These are phyloP conservation scores for Leccinum ponderosum DNA, from an alignment of 1,284 basidiomycete genomes.

Conservation along the genomic window DNA sequence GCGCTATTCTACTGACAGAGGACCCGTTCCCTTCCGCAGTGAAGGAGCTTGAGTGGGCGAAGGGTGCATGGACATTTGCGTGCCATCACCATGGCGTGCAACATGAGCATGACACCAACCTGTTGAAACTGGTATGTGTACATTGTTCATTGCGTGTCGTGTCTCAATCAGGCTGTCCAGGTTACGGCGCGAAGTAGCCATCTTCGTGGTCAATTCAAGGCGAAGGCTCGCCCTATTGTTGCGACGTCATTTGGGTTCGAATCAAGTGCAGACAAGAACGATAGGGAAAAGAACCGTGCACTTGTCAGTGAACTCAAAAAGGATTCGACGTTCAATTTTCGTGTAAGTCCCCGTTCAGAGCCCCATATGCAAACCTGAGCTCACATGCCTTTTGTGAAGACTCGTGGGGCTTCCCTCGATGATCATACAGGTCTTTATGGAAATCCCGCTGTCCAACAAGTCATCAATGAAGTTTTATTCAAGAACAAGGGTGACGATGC, in stretches of 20 bases:
- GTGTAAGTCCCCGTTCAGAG: background rate
- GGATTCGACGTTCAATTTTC: background rate
- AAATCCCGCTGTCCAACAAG: background rate
- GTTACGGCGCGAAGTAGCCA: background rate
- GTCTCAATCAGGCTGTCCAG: background rate
- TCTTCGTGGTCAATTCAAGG: background rate
- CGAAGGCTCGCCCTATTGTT: background rate
- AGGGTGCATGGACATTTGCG: background rate
- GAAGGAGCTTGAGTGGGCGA: background rate
- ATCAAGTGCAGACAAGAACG: background rate
- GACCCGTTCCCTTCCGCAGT: background rate
- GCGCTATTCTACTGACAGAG: background rate
- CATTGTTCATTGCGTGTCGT: too few species aligned
- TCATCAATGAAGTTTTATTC: background rate
- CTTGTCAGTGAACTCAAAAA: background rate
- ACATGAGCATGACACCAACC: background rate
- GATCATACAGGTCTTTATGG: background rate
- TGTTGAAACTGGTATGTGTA: too few species aligned
- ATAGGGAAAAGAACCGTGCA: background rate
- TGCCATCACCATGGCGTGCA: background rate
- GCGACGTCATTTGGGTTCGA: background rate
- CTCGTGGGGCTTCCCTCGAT: background rate
- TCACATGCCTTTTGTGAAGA: background rate
- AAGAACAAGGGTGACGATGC: background rate
- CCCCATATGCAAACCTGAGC: background rate